These are phyloP conservation scores for Scedosporium apiospermum DNA, from an alignment of 2,329 filamentous ascomycete species.

Conservation along the genomic window DNA sequence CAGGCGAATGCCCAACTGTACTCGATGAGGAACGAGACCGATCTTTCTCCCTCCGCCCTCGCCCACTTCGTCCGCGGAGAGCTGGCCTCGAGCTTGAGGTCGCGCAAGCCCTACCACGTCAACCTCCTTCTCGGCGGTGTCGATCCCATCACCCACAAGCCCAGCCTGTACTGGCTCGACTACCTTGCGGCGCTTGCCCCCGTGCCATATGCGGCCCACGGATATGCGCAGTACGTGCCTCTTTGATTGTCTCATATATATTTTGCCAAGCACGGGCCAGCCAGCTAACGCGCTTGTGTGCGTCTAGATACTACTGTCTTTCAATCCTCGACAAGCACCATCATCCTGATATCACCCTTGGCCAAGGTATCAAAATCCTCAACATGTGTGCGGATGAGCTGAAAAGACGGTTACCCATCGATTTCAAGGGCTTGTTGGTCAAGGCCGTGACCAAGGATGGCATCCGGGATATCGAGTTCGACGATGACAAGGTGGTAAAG, in stretches of 20 bases:
- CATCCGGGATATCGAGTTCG: slow-evolving; percentile 73
- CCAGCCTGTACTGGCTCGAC: slow-evolving; percentile 92
- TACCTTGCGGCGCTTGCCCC: slow-evolving; percentile 85
- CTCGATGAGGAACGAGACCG: slow-evolving; percentile 93
- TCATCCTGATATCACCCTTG: slow-evolving; percentile 83
- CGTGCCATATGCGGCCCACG: slow-evolving; percentile 91
- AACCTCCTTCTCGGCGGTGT: slow-evolving; percentile 92
- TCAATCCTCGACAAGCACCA: slow-evolving; percentile 98
- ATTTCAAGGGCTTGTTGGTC: slow-evolving; percentile 95
- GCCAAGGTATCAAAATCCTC: slow-evolving; percentile 84
- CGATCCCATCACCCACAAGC: slow-evolving; percentile 84
- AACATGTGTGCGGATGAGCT: slow-evolving; percentile 94
- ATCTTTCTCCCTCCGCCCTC: slow-evolving; percentile 80
- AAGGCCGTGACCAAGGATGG: slow-evolving; percentile 96
- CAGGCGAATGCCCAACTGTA: slow-evolving; percentile 98
- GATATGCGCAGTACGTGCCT: slow-evolving; percentile 78
- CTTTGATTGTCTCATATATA: neutral
- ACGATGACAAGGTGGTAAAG: slow-evolving; percentile 67
- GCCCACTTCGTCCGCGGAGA: slow-evolving; percentile 91
- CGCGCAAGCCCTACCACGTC: slow-evolving; percentile 89
- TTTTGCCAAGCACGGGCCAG: neutral
- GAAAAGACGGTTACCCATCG: slow-evolving; percentile 91
- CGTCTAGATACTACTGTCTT: slow-evolving; percentile 81
- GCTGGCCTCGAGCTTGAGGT: slow-evolving; percentile 82
- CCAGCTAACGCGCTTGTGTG: neutral